Evolutionary conservation across 208 protist genomes (phyloP).

Genomic region (Vickermania spadyakhi): DNA sequence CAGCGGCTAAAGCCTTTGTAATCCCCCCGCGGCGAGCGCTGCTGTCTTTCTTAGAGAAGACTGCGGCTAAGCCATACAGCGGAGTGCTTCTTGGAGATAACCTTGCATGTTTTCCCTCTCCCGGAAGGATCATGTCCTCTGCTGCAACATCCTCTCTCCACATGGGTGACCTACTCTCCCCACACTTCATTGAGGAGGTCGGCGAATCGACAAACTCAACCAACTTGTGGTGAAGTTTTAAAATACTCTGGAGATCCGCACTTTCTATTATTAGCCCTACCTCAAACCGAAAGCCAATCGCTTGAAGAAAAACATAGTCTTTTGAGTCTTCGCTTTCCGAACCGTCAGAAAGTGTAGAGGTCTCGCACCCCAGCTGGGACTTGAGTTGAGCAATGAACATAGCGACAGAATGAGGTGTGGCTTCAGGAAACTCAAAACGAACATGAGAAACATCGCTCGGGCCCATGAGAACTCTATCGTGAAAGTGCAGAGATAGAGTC

Average conservation of each 20-base stretch:
- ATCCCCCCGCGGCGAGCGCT: slow-evolving; percentile 53
- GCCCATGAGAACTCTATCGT: slow-evolving; percentile 14
- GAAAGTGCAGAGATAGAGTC: slow-evolving; percentile 25
- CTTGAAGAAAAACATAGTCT: background rate
- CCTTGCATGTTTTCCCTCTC: too few species aligned
- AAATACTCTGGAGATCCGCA: background rate
- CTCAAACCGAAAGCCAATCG: background rate
- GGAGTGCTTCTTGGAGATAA: background rate
- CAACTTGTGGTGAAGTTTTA: slow-evolving; percentile 5
- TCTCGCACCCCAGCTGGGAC: background rate
- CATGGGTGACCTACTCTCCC: too few species aligned
- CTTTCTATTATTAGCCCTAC: slow-evolving; percentile 9
- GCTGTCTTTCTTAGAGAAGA: slow-evolving; percentile 55
- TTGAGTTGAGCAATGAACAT: background rate
- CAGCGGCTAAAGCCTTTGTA: slow-evolving; percentile 66
- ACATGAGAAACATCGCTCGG: slow-evolving; percentile 13
- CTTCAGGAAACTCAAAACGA: background rate
- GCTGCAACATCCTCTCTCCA: too few species aligned
- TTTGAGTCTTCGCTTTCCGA: background rate
- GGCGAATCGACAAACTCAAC: slow-evolving; percentile 4
- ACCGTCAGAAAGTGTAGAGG: background rate
- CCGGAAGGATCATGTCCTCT: too few species aligned
- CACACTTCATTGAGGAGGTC: too few species aligned
- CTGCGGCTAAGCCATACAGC: slow-evolving; percentile 65
- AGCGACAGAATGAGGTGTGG: background rate